Evolutionary conservation across 768 basidiomycete genomes (phyloP).

Genomic region (Paxillus rubicundulus): DNA sequence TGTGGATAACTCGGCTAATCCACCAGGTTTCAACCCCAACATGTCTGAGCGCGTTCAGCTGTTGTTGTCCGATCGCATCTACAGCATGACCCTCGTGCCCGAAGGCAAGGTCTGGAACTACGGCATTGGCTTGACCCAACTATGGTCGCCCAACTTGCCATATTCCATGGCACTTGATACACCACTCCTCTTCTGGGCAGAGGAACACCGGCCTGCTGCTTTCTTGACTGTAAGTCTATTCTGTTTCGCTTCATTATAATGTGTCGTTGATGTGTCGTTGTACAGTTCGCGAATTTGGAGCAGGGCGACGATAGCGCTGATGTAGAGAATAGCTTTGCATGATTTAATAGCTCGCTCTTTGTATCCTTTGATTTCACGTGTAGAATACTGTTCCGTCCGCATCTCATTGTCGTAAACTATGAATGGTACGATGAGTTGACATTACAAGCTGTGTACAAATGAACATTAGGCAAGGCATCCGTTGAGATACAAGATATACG

Average conservation of each 20-base stretch:
- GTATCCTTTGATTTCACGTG: slow-evolving; percentile 1
- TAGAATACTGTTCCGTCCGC: slow-evolving; percentile 7
- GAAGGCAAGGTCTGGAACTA: slow-evolving; percentile 98
- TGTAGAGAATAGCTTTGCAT: slow-evolving; percentile 93
- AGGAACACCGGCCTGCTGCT: slow-evolving; percentile 90
- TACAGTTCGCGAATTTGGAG: slow-evolving; percentile 85
- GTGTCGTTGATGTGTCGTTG: not conserved
- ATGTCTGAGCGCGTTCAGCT: slow-evolving; percentile 97
- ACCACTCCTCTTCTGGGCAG: slow-evolving; percentile 94
- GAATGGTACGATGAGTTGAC: not conserved
- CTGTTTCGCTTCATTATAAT: not conserved
- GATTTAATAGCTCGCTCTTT: slow-evolving; percentile 28
- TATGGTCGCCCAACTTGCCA: slow-evolving; percentile 80
- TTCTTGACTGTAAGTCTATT: slow-evolving; percentile 76
- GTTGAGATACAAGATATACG: not conserved
- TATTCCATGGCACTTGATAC: slow-evolving; percentile 88
- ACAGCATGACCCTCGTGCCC: slow-evolving; percentile 93
- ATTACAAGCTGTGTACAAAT: not conserved
- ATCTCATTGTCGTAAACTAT: not conserved
- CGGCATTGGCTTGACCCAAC: slow-evolving; percentile 87
- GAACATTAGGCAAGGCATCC: not conserved
- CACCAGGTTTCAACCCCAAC: slow-evolving; percentile 93
- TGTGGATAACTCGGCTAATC: slow-evolving; percentile 78
- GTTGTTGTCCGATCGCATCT: slow-evolving; percentile 89
- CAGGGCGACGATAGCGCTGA: slow-evolving; percentile 91